A percentile compares a stretch with the other conserved stretches of the same genome.
Evolutionary conservation across 129 eudicot genomes (phyloP).

Genomic region (Flaveria sonorensis): DNA sequence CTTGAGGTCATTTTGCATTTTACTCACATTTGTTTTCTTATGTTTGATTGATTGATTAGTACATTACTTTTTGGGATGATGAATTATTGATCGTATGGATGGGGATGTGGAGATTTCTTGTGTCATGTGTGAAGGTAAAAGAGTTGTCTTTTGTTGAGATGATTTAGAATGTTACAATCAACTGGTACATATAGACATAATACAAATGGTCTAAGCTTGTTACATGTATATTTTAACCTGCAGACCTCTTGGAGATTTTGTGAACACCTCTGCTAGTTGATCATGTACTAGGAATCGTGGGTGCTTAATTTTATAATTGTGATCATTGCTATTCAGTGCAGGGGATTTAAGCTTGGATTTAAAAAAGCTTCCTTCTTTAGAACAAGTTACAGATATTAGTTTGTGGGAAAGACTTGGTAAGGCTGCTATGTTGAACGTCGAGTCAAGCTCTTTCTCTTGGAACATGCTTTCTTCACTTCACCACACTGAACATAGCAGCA

Average conservation of each 20-base stretch:
- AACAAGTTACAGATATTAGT: conserved; percentile 67
- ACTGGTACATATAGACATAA: background rate
- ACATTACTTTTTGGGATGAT: background rate
- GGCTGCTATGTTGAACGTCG: conserved; percentile 83
- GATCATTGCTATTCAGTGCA: conserved; percentile 55
- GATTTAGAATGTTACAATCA: background rate
- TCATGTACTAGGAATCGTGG: conserved; percentile 12
- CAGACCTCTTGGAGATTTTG: background rate
- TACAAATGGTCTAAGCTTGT: background rate
- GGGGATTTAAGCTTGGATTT: conserved; percentile 52
- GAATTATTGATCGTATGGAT: background rate
- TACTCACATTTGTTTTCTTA: background rate
- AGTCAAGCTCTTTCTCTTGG: conserved; percentile 88
- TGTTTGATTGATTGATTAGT: conserved; percentile 9
- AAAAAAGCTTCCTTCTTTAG: conserved; percentile 44
- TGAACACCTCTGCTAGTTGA: background rate
- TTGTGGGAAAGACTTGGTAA: conserved; percentile 96
- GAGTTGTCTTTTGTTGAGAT: background rate
- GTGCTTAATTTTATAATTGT: conserved; percentile 3
- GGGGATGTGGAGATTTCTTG: background rate
- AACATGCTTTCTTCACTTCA: conserved; percentile 92
- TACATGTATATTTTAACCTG: background rate
- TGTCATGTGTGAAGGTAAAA: too few species aligned
- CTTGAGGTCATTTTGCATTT: conserved; percentile 48
- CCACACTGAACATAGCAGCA: conserved; percentile 86